phyloP scores from a whole-genome alignment of 2,329 filamentous ascomycete species.

The Fusarium sp. region DNA sequence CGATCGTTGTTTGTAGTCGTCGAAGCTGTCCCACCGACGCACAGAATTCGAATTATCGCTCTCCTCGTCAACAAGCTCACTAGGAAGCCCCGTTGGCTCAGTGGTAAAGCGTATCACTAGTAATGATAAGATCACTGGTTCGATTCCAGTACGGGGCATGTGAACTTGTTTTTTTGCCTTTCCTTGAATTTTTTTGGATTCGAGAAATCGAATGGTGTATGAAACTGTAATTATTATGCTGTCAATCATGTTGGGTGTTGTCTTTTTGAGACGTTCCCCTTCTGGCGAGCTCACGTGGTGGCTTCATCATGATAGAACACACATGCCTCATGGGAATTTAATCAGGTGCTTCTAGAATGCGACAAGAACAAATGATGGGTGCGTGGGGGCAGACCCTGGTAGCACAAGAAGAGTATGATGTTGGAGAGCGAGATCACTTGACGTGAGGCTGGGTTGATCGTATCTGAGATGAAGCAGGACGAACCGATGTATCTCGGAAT shows the following conservation, averaged over 20 bases:
- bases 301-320: neutral
- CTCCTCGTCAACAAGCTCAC: accelerated
- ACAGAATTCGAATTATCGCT: accelerated
- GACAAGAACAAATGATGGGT: neutral
- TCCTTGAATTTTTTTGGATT: too few species aligned
- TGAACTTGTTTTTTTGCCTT: constrained; percentile 3
- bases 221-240: too few species aligned
- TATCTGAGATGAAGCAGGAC: neutral
- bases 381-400: neutral
- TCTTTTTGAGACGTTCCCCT: neutral
- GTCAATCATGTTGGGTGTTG: too few species aligned
- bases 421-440: neutral
- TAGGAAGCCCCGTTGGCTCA: constrained; percentile 45
- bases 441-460: neutral
- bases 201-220: too few species aligned
- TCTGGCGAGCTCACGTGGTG: neutral
- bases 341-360: neutral
- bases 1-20: too few species aligned
- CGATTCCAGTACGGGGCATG: constrained; percentile 47
- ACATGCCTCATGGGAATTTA: neutral
- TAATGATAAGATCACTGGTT: constrained; percentile 50
- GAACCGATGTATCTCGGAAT: neutral
- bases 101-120: constrained; percentile 51
- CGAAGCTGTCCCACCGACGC: neutral
- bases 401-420: neutral